Evolutionary conservation across 805 yeast genomes (phyloP).

Genomic region (Starmerella floricola): DNA sequence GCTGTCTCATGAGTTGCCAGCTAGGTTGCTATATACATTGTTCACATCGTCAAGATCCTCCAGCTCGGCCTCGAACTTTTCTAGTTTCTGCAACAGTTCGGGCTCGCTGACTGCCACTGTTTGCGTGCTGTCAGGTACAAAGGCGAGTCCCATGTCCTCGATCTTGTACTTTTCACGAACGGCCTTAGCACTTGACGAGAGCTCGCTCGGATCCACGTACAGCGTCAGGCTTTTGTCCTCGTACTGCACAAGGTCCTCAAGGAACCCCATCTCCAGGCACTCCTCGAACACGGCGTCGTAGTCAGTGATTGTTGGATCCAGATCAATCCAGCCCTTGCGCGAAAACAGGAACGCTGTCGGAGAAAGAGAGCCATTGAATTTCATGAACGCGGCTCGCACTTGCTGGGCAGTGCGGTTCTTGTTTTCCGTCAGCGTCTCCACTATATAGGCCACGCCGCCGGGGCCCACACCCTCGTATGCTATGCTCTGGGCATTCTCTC

Average conservation of each 20-base stretch:
- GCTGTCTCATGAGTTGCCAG: slow-evolving; percentile 31
- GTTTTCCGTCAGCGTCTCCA: slow-evolving; percentile 83
- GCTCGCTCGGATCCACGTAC: slow-evolving; percentile 50
- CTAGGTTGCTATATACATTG: slow-evolving; percentile 56
- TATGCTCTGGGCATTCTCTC: slow-evolving; percentile 44
- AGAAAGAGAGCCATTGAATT: slow-evolving; percentile 48
- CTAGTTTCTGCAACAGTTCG: slow-evolving; percentile 40
- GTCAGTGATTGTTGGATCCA: slow-evolving; percentile 29
- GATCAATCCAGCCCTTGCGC: slow-evolving; percentile 57
- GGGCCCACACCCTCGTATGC: slow-evolving; percentile 87
- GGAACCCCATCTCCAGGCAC: slow-evolving; percentile 57
- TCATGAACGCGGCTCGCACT: slow-evolving; percentile 63
- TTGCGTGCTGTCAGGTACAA: slow-evolving; percentile 50
- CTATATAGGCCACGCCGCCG: slow-evolving; percentile 74
- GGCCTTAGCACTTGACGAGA: slow-evolving; percentile 48
- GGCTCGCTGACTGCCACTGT: slow-evolving; percentile 44
- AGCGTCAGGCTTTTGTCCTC: slow-evolving; percentile 36
- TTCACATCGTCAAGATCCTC: slow-evolving; percentile 80
- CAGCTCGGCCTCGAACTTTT: slow-evolving; percentile 46
- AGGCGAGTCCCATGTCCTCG: slow-evolving; percentile 60
- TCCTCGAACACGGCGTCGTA: slow-evolving; percentile 64
- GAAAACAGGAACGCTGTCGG: slow-evolving; percentile 73
- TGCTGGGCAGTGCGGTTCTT: slow-evolving; percentile 67
- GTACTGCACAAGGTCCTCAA: slow-evolving; percentile 36
- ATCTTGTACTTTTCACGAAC: slow-evolving; percentile 48